A percentile compares a stretch with the other conserved stretches of the same genome.
Evolutionary conservation across 345 rosid species (phyloP).

Genomic region (Citropsis articulata): DNA sequence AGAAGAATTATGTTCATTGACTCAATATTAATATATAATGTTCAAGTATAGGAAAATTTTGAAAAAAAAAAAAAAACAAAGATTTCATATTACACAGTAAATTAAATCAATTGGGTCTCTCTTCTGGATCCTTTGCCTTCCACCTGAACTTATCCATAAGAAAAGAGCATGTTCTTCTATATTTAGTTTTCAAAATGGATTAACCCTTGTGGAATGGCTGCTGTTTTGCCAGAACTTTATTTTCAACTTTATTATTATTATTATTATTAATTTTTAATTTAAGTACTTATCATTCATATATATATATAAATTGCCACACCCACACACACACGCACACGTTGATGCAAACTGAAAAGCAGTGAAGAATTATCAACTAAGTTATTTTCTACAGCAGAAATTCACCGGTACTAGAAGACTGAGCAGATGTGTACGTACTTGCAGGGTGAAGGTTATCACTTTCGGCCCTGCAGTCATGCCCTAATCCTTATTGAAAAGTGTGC

Average conservation of each 20-base stretch:
- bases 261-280: too few relatives aligned
- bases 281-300: too few relatives aligned
- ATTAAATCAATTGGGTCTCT: too few relatives aligned
- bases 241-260: too few relatives aligned
- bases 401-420: neutral
- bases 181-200: too few relatives aligned
- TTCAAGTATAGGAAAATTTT: neutral
- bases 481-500: constrained; percentile 17
- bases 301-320: too few relatives aligned
- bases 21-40: neutral
- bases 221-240: neutral
- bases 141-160: neutral
- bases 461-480: constrained; percentile 3
- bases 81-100: too few relatives aligned
- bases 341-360: constrained; percentile 10
- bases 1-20: neutral
- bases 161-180: neutral
- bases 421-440: constrained; percentile 12
- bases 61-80: neutral
- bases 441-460: neutral
- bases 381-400: neutral
- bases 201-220: neutral
- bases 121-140: too few relatives aligned
- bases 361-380: neutral
- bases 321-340: neutral